Conservation (phyloP, 352 stramenopile species). For the Pythium coloratum region DNA sequence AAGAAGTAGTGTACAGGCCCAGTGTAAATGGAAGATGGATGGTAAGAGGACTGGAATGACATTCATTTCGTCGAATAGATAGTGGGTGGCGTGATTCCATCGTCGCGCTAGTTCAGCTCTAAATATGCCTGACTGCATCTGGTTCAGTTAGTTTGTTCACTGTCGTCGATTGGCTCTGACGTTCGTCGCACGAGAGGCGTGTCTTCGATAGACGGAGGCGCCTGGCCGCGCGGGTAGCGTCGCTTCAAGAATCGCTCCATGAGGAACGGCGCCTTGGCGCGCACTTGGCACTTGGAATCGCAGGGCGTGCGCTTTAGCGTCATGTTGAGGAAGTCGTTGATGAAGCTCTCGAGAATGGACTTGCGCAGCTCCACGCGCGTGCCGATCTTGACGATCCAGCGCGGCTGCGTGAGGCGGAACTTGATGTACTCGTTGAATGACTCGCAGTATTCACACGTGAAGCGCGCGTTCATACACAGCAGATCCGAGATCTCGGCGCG, state of each 20-base stretch:
- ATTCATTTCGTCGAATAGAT: neutral
- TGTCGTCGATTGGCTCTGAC: neutral
- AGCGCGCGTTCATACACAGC: slow-evolving; percentile 50
- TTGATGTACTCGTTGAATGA: slow-evolving; percentile 47
- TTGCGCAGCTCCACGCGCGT: slow-evolving; percentile 26
- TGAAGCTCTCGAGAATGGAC: slow-evolving; percentile 27
- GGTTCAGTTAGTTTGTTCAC: neutral
- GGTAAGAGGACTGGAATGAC: neutral
- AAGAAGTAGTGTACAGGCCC: neutral
- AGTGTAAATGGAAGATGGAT: neutral
- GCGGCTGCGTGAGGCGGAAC: slow-evolving; percentile 24
- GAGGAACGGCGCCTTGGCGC: slow-evolving; percentile 22
- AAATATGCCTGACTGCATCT: neutral
- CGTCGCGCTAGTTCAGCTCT: slow-evolving; percentile 1
- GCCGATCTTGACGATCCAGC: slow-evolving; percentile 31
- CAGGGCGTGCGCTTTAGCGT: slow-evolving; percentile 15
- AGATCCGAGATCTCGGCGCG: slow-evolving; percentile 50
- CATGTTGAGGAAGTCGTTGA: slow-evolving; percentile 31
- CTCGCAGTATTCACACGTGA: slow-evolving; percentile 50
- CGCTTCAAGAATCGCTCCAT: slow-evolving; percentile 22
- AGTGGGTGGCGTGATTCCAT: neutral
- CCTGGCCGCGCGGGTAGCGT: slow-evolving; percentile 8
- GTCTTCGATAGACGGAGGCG: neutral
- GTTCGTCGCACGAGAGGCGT: neutral
- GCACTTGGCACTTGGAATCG: slow-evolving; percentile 22